These are phyloP conservation scores for Parachaetomium inaequale DNA, from an alignment of 495 filamentous ascomycete species.

Conservation along the genomic window DNA sequence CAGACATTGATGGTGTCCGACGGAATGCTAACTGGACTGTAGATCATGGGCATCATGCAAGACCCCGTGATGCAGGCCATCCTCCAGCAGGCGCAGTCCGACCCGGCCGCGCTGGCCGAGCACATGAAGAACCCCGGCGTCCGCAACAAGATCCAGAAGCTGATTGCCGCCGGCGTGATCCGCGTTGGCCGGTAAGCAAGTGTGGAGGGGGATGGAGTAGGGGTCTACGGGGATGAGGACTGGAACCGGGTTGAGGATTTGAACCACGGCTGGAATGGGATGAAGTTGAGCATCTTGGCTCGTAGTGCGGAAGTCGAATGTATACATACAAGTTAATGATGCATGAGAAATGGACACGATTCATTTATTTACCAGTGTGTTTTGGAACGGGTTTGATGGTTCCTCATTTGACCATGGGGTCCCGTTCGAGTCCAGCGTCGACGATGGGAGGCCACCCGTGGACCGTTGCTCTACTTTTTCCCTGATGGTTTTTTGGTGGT, in stretches of 20 bases:
- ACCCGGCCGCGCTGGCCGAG: slow-evolving; percentile 86
- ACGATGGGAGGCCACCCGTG: too few relatives aligned
- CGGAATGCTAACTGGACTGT: slow-evolving; percentile 32
- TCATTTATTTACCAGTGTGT: not conserved
- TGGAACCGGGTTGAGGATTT: not conserved
- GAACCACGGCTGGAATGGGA: too few relatives aligned
- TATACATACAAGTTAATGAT: slow-evolving; percentile 20
- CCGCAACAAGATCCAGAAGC: slow-evolving; percentile 81
- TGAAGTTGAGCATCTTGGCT: too few relatives aligned
- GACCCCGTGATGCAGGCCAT: slow-evolving; percentile 98
- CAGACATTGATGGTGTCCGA: not conserved
- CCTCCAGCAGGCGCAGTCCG: slow-evolving; percentile 89
- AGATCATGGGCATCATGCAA: slow-evolving; percentile 87
- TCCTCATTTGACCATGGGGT: too few relatives aligned
- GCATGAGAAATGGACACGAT: slow-evolving; percentile 16
- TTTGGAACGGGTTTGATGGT: too few relatives aligned
- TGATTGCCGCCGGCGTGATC: slow-evolving; percentile 90
- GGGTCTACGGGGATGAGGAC: too few relatives aligned
- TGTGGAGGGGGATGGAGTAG: not conserved
- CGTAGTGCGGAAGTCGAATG: not conserved
- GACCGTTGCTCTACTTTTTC: too few relatives aligned
- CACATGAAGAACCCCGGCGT: slow-evolving; percentile 93
- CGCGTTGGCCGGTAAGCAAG: slow-evolving; percentile 58
- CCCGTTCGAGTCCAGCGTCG: too few relatives aligned
- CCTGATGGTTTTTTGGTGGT: too few relatives aligned